Evolutionary conservation across 1,139 yeast species (phyloP).

Genomic region (Geotrichum restrictum): DNA sequence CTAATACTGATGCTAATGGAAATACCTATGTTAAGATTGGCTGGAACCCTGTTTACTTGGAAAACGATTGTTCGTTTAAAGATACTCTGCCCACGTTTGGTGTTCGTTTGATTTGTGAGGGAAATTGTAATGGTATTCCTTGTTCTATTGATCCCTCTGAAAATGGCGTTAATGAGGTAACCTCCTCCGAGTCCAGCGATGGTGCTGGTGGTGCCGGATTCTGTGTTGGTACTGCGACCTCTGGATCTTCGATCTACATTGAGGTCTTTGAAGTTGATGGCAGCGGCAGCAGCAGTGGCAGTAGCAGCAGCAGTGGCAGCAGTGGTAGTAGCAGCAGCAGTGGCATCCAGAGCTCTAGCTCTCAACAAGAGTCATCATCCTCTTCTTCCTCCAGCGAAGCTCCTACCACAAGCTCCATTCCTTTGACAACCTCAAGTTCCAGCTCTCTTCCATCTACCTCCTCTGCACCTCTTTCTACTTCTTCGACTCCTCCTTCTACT

Average conservation of each 20-base stretch:
- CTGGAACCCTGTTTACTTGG: slow-evolving; percentile 84
- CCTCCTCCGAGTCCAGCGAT: slow-evolving; percentile 36
- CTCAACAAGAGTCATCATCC: slow-evolving; percentile 11
- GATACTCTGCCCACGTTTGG: slow-evolving; percentile 63
- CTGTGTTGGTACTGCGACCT: slow-evolving; percentile 77
- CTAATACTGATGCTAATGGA: slow-evolving; percentile 65
- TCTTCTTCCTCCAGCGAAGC: slow-evolving; percentile 20
- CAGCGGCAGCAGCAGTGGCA: background rate
- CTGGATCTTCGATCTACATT: slow-evolving; percentile 61
- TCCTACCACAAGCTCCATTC: slow-evolving; percentile 23
- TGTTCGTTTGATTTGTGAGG: slow-evolving; percentile 65
- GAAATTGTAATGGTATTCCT: slow-evolving; percentile 66
- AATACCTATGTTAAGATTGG: slow-evolving; percentile 79
- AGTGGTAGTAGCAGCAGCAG: slow-evolving; percentile 7
- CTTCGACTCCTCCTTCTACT: slow-evolving; percentile 3
- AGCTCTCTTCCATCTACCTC: background rate
- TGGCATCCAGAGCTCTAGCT: slow-evolving; percentile 12
- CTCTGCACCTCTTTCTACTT: background rate
- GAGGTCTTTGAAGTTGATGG: slow-evolving; percentile 55
- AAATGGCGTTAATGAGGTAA: slow-evolving; percentile 54
- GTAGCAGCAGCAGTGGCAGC: slow-evolving; percentile 6
- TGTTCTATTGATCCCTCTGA: slow-evolving; percentile 75
- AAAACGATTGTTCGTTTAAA: slow-evolving; percentile 51
- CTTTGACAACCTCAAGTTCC: slow-evolving; percentile 21
- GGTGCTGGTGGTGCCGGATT: slow-evolving; percentile 68